phyloP scores from a whole-genome alignment of 257 asterid genomes.

The Ocimum tenuiflorum region DNA sequence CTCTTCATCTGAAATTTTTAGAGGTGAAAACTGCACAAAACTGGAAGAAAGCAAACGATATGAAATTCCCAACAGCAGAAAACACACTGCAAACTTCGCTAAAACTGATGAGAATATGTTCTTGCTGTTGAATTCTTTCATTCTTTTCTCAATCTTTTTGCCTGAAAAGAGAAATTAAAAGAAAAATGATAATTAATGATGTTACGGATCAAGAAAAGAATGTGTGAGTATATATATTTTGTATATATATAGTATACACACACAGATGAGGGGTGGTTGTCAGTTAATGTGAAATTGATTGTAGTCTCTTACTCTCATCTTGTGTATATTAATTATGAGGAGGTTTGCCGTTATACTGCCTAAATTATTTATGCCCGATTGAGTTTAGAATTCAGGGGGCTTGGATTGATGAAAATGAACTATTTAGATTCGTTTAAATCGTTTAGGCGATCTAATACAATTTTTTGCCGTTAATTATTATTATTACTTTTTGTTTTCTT shows the following conservation, averaged over 20 bases:
- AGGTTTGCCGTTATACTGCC: no score
- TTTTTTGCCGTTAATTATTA: no score
- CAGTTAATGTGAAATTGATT: not conserved
- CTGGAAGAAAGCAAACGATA: slow-evolving; percentile 48
- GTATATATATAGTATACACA: not conserved
- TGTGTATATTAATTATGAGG: no score
- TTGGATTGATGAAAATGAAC: no score
- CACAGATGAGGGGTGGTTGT: slow-evolving; percentile 3
- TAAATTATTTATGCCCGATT: no score
- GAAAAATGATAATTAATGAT: not conserved
- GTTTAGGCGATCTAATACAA: no score
- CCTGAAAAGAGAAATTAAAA: not conserved
- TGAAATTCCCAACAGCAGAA: slow-evolving; percentile 49
- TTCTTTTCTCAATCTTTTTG: slow-evolving; percentile 3
- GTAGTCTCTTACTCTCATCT: no score
- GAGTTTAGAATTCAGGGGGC: no score
- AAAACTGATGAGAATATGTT: slow-evolving; percentile 30
- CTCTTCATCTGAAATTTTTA: slow-evolving; percentile 19
- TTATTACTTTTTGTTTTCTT: no score
- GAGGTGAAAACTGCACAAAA: slow-evolving; percentile 35
- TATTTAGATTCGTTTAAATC: no score
- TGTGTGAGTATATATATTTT: not conserved
- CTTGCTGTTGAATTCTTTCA: slow-evolving; percentile 36
- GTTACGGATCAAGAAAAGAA: not conserved
- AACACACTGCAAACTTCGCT: slow-evolving; percentile 43